phyloP scores from a whole-genome alignment of 2,329 filamentous ascomycete species.

The Aspergillus brunneoviolaceus region DNA sequence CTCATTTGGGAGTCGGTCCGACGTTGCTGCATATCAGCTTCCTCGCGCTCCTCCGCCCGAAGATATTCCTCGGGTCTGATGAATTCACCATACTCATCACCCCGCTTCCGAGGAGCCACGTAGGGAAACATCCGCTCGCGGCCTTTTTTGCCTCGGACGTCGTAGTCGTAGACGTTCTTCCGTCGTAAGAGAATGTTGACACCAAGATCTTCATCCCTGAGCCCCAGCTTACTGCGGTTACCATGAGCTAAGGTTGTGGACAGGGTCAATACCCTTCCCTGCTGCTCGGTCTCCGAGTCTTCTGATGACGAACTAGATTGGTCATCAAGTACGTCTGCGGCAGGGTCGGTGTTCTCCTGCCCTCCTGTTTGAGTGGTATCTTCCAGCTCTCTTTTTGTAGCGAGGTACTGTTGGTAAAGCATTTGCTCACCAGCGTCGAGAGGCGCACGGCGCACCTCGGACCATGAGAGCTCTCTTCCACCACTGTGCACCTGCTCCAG shows the following conservation, averaged over 20 bases:
- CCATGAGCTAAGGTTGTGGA: slow-evolving; percentile 82
- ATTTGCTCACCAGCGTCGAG: slow-evolving; percentile 74
- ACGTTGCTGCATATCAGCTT: slow-evolving; percentile 63
- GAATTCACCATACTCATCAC: slow-evolving; percentile 89
- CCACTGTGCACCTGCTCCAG: slow-evolving; percentile 67
- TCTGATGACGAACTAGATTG: slow-evolving; percentile 86
- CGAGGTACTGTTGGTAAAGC: slow-evolving; percentile 88
- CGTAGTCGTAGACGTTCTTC: slow-evolving; percentile 89
- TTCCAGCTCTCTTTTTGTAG: slow-evolving; percentile 82
- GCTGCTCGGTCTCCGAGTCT: slow-evolving; percentile 84
- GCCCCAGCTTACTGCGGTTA: slow-evolving; percentile 77
- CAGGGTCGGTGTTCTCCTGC: slow-evolving; percentile 68
- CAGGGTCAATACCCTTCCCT: slow-evolving; percentile 87
- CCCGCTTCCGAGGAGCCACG: slow-evolving; percentile 72
- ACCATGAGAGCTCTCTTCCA: slow-evolving; percentile 61
- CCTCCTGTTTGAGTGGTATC: slow-evolving; percentile 72
- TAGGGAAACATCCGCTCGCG: slow-evolving; percentile 91
- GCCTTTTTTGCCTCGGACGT: slow-evolving; percentile 86
- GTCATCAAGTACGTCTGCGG: slow-evolving; percentile 69
- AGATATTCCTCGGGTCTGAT: slow-evolving; percentile 94
- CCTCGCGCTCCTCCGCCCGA: slow-evolving; percentile 85
- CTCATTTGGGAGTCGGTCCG: slow-evolving; percentile 58
- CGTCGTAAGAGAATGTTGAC: slow-evolving; percentile 86
- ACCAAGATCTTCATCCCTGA: slow-evolving; percentile 87
- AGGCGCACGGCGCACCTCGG: slow-evolving; percentile 61